A percentile compares a stretch with the other conserved stretches of the same genome.
phyloP scores from a whole-genome alignment of 345 rosid genomes.

The Bruguiera sexangula region DNA sequence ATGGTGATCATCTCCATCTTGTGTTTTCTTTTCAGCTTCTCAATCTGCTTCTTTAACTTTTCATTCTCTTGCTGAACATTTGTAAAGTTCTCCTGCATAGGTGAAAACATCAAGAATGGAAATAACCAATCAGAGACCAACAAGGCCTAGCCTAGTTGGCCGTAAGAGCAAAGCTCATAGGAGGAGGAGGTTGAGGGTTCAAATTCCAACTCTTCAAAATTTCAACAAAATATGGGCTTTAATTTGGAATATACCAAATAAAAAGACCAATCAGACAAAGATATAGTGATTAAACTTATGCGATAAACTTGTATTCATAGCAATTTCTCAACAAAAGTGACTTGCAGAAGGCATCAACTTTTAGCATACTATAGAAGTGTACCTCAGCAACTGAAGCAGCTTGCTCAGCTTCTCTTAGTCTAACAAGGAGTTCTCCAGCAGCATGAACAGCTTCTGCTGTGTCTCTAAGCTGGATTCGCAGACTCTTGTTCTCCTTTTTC shows the following conservation, averaged over 20 bases:
- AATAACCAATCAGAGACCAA: slow-evolving; percentile 31
- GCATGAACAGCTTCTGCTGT: slow-evolving; percentile 99
- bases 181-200: no score
- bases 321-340: no score
- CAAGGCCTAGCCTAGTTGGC: no score
- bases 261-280: no score
- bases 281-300: no score
- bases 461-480: slow-evolving; percentile 75
- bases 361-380: neutral
- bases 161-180: neutral
- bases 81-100: slow-evolving; percentile 52
- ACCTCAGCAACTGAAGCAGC: slow-evolving; percentile 81
- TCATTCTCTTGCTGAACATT: slow-evolving; percentile 64
- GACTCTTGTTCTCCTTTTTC: slow-evolving; percentile 77
- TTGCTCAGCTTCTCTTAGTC: slow-evolving; percentile 91
- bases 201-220: no score
- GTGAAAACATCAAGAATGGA: neutral
- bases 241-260: neutral
- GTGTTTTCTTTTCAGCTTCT: slow-evolving; percentile 82
- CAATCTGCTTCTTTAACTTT: slow-evolving; percentile 81
- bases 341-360: no score
- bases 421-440: slow-evolving; percentile 92
- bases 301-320: no score
- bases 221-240: no score
- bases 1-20: slow-evolving; percentile 87